Conservation (phyloP, 2,329 filamentous ascomycete genomes). For the Lasiodiplodia sp. region DNA sequence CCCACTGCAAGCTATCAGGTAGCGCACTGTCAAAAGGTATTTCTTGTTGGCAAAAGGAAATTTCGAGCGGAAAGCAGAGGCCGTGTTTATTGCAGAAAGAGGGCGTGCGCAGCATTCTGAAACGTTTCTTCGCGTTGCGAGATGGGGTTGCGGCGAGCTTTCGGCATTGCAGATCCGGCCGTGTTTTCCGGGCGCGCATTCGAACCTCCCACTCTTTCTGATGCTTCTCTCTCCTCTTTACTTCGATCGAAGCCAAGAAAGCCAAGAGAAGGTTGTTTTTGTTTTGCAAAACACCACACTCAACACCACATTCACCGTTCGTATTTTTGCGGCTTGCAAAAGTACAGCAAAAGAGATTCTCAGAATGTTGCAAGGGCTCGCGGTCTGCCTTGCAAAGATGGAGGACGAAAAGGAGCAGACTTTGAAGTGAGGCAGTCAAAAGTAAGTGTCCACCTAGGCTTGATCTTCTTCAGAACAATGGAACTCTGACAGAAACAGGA, state of each 20-base stretch:
- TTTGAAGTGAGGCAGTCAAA: background rate
- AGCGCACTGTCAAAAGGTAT: too few relatives aligned
- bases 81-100: background rate
- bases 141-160: background rate
- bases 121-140: background rate
- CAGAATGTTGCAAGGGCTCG: background rate
- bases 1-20: background rate
- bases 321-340: background rate
- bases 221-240: background rate
- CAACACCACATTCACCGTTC: background rate
- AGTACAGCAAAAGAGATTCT: background rate
- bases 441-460: background rate
- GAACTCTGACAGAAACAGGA: background rate
- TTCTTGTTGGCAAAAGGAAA: background rate
- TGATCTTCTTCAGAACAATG: background rate
- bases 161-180: slow-evolving; percentile 6
- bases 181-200: background rate
- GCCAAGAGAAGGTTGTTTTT: background rate
- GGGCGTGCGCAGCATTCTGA: background rate
- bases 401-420: background rate
- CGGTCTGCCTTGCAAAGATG: background rate
- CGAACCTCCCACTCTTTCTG: background rate
- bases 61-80: background rate
- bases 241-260: slow-evolving; percentile 5
- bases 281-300: background rate